These are phyloP conservation scores for Rosa persica DNA, from an alignment of 306 rosid genomes.

Conservation along the genomic window DNA sequence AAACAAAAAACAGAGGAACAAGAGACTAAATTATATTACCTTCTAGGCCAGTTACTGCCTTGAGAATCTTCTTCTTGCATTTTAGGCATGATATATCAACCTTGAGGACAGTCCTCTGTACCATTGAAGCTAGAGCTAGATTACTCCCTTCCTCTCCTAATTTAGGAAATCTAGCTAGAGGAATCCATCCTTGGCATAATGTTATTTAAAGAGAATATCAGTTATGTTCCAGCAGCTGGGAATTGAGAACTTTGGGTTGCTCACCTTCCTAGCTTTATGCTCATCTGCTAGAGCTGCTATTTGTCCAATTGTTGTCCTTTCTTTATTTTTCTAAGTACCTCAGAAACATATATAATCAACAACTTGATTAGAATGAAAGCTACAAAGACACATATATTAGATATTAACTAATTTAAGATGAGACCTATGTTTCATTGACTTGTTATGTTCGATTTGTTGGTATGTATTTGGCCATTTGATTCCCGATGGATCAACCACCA, in stretches of 20 bases:
- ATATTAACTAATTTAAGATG: not conserved
- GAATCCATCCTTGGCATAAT: not conserved
- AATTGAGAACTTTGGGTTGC: constrained; percentile 4
- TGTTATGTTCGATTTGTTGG: not conserved
- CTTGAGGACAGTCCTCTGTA: constrained; percentile 51
- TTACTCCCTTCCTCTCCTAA: not conserved
- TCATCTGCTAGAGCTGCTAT: not conserved
- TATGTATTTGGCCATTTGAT: not conserved
- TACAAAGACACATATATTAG: not conserved
- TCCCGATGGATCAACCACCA: constrained; percentile 4
- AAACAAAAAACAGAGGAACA: not conserved
- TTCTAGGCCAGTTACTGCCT: constrained; percentile 48
- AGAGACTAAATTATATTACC: constrained; percentile 28
- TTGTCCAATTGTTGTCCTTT: not conserved
- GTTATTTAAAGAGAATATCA: not conserved
- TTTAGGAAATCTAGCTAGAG: not conserved
- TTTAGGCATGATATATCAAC: constrained; percentile 51
- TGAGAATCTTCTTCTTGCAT: constrained; percentile 58
- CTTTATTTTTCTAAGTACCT: not conserved
- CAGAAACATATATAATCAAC: not conserved
- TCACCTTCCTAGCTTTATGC: constrained; percentile 10
- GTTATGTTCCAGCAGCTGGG: not conserved
- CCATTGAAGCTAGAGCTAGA: constrained; percentile 35
- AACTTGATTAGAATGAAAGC: not conserved
- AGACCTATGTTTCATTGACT: constrained; percentile 8